A percentile compares a stretch with the other conserved stretches of the same genome.
Evolutionary conservation across 192 early-diverging fungal genomes (phyloP).

Genomic region (Helicostylum pulchrum): DNA sequence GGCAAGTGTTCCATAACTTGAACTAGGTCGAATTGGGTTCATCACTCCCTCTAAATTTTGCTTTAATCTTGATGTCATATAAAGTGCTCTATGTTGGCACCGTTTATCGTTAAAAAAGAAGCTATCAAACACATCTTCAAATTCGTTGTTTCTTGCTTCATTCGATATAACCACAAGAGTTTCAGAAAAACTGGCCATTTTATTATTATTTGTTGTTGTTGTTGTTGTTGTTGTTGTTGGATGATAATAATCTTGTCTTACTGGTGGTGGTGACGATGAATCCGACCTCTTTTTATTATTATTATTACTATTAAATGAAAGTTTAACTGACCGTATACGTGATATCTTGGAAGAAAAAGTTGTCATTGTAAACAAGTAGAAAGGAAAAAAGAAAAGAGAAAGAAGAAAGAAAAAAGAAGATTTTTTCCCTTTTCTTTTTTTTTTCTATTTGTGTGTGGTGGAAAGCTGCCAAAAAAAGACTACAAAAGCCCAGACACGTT

Average conservation of each 20-base stretch:
- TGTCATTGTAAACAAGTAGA: background rate
- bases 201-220: background rate
- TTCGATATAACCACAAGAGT: conserved; percentile 24
- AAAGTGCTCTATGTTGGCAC: conserved; percentile 35
- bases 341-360: conserved; percentile 19
- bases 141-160: conserved; percentile 20
- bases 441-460: background rate
- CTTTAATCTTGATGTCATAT: conserved; percentile 32
- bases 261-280: background rate
- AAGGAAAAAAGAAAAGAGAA: background rate
- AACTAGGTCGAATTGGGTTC: conserved; percentile 1
- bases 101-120: conserved; percentile 39
- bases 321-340: conserved; percentile 18
- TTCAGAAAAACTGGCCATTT: conserved; percentile 18
- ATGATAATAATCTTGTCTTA: too few species aligned
- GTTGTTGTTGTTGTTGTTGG: conserved; percentile 4
- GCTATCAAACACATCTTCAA: conserved; percentile 28
- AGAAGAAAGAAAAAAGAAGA: conserved; percentile 2
- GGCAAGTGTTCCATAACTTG: background rate
- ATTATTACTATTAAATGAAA: background rate
- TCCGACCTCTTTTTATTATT: background rate
- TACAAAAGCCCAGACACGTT: conserved; percentile 3
- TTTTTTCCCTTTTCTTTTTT: conserved; percentile 5
- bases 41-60: conserved; percentile 11
- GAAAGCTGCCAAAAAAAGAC: conserved; percentile 23